Evolutionary conservation across 768 basidiomycete species (phyloP).

Genomic region (Tylopilus rubrobrunneus): DNA sequence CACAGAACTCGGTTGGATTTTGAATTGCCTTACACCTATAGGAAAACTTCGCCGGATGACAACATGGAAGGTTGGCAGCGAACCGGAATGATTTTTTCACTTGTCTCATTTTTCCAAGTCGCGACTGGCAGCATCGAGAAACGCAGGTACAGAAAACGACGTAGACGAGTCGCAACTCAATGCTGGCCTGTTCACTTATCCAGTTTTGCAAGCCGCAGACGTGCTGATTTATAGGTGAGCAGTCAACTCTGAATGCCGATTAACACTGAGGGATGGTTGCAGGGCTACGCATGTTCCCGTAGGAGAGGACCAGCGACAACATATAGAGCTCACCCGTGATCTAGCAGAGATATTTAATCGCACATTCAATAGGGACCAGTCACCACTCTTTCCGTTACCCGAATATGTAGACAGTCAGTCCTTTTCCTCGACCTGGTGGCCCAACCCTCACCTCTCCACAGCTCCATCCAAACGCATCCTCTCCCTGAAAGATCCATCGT

Average conservation of each 20-base stretch:
- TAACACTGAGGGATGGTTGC: not conserved
- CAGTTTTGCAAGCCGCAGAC: constrained; percentile 91
- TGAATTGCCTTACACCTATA: constrained; percentile 80
- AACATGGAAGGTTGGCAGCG: constrained; percentile 79
- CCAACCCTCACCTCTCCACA: constrained; percentile 27
- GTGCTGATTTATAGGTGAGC: constrained; percentile 78
- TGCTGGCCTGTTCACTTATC: constrained; percentile 87
- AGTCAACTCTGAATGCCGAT: not conserved
- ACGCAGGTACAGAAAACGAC: constrained; percentile 70
- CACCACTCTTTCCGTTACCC: constrained; percentile 67
- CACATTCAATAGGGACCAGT: constrained; percentile 43
- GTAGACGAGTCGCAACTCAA: constrained; percentile 81
- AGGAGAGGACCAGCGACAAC: constrained; percentile 94
- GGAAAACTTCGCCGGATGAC: constrained; percentile 89
- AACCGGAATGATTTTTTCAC: not conserved
- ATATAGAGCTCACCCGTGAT: constrained; percentile 84
- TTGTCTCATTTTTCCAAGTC: constrained; percentile 42
- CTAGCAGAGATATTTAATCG: constrained; percentile 82
- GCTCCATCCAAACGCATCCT: constrained; percentile 80
- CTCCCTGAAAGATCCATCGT: constrained; percentile 77
- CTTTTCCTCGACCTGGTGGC: not conserved
- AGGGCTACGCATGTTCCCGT: constrained; percentile 94
- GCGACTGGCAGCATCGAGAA: constrained; percentile 68
- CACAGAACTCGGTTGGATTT: constrained; percentile 84
- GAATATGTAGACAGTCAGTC: constrained; percentile 68